Evolutionary conservation across 148 eudicot genomes (phyloP).

Genomic region (Cornus suecica): DNA sequence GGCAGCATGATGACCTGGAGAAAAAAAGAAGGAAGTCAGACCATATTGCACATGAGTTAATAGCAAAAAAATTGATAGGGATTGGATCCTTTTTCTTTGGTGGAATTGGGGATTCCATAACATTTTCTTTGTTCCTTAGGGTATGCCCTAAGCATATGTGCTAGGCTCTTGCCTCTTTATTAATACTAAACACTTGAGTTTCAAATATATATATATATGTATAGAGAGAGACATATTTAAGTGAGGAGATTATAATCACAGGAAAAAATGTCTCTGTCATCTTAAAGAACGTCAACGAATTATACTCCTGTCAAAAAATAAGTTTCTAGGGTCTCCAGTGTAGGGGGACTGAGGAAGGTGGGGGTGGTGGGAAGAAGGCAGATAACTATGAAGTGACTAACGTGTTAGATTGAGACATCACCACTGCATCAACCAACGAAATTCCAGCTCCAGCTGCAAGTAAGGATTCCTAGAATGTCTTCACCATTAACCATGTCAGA

Average conservation of each 20-base stretch:
- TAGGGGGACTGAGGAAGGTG: not conserved
- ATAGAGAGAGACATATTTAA: too few species aligned
- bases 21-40: too few species aligned
- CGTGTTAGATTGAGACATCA: conserved; percentile 43
- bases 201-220: too few species aligned
- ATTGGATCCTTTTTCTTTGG: too few species aligned
- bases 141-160: too few species aligned
- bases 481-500: conserved; percentile 19
- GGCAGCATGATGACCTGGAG: conserved; percentile 97
- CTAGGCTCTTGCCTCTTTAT: too few species aligned
- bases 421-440: conserved; percentile 89
- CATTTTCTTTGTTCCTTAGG: too few species aligned
- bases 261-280: not conserved
- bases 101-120: too few species aligned
- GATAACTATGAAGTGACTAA: conserved; percentile 24
- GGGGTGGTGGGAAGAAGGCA: not conserved
- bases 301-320: not conserved
- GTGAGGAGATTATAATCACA: not conserved
- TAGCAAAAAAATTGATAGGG: too few species aligned
- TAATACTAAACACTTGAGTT: too few species aligned
- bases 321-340: too few species aligned
- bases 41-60: too few species aligned
- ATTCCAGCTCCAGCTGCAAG: conserved; percentile 92
- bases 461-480: conserved; percentile 89
- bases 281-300: not conserved